A percentile compares a stretch with the other conserved stretches of the same genome.
These are phyloP conservation scores for Corymbia calophylla DNA, from an alignment of 441 rosid species.

Conservation along the genomic window DNA sequence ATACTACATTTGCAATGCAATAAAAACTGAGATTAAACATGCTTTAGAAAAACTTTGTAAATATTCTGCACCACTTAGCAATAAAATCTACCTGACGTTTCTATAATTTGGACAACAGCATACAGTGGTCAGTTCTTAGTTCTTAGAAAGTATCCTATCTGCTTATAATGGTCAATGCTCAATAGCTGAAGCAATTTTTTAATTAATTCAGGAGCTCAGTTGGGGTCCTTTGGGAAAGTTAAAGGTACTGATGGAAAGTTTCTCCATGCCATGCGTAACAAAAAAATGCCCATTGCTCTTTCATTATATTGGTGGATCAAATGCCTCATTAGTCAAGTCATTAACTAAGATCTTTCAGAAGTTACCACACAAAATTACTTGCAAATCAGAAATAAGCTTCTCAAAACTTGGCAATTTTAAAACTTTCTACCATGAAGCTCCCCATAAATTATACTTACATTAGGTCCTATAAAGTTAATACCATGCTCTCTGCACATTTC, in stretches of 20 bases:
- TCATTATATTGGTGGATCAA: neutral
- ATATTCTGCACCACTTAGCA: neutral
- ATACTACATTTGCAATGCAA: neutral
- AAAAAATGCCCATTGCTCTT: neutral
- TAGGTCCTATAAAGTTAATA: conserved; percentile 94
- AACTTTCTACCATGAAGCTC: neutral
- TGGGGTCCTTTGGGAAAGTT: neutral
- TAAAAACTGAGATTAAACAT: neutral
- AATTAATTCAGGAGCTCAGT: neutral
- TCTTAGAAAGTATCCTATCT: neutral
- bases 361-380: neutral
- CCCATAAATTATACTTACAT: conserved; percentile 39
- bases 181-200: neutral
- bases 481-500: conserved; percentile 95
- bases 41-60: neutral
- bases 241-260: neutral
- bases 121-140: neutral
- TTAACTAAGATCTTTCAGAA: neutral
- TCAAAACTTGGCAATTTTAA: neutral
- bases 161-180: neutral
- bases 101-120: neutral
- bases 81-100: neutral
- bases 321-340: neutral
- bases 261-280: neutral
- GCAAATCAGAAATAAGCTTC: neutral